Conservation (phyloP, 371 early-diverging fungal genomes). For the Gilbertella persicaria region DNA sequence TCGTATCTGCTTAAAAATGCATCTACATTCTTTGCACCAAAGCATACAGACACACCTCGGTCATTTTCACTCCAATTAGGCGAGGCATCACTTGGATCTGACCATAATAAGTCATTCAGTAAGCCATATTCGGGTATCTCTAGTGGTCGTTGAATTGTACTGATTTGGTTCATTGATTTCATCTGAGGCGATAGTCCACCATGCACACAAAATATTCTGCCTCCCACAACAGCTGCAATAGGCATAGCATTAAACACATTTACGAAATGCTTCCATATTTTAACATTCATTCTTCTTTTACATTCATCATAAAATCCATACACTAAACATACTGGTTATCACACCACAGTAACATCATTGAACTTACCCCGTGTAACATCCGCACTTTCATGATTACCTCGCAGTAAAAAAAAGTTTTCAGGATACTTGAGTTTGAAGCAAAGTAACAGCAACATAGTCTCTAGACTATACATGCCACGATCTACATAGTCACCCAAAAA, state of each 20-base stretch:
- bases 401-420: constrained; percentile 92
- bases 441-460: constrained; percentile 91
- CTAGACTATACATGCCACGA: constrained; percentile 93
- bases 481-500: constrained; percentile 98
- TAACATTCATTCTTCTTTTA: constrained; percentile 89
- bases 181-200: constrained; percentile 69
- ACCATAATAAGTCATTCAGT: constrained; percentile 88
- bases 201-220: constrained; percentile 95
- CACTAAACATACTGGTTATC: no score
- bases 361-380: constrained; percentile 87
- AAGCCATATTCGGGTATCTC: constrained; percentile 96
- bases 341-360: neutral
- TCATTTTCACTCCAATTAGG: constrained; percentile 96
- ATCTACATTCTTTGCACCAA: constrained; percentile 85
- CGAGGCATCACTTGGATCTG: constrained; percentile 75
- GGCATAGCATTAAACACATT: constrained; percentile 97
- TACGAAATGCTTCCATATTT: constrained; percentile 94
- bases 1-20: constrained; percentile 86
- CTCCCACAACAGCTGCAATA: constrained; percentile 91
- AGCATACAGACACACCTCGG: constrained; percentile 94
- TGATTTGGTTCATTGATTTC: constrained; percentile 87
- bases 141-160: constrained; percentile 79
- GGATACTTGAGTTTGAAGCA: constrained; percentile 97
- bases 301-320: constrained; percentile 99
- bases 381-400: constrained; percentile 98